A percentile compares a stretch with the other conserved stretches of the same genome.
Evolutionary conservation across 768 basidiomycete species (phyloP).

Genomic region (Podaxis sp.): DNA sequence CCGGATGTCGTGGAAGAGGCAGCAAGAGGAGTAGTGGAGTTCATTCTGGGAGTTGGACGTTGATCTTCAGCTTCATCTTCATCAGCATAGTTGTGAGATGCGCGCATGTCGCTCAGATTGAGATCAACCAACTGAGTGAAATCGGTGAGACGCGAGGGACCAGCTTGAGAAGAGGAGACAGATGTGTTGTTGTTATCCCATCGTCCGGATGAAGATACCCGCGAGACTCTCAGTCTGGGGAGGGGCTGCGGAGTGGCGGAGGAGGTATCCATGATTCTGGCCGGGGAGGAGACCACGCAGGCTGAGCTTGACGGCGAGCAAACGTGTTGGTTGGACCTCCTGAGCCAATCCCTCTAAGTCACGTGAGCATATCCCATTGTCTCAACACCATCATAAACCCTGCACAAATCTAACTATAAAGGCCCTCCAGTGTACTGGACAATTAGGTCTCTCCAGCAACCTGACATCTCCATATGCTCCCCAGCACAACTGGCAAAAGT

Average conservation of each 20-base stretch:
- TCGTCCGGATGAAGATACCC: slow-evolving; percentile 18
- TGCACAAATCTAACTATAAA: slow-evolving; percentile 10
- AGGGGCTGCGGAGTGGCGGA: slow-evolving; percentile 32
- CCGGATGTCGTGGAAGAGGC: slow-evolving; percentile 36
- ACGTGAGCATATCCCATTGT: neutral
- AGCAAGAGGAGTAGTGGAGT: slow-evolving; percentile 10
- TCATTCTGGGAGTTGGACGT: slow-evolving; percentile 22
- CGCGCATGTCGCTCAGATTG: slow-evolving; percentile 21
- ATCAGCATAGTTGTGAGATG: slow-evolving; percentile 18
- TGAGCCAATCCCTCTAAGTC: neutral
- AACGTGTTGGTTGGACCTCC: neutral
- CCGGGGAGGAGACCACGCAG: neutral
- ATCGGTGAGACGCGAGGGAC: slow-evolving; percentile 33
- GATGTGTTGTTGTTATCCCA: slow-evolving; percentile 21
- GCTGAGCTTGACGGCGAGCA: slow-evolving; percentile 1
- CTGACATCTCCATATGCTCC: slow-evolving; percentile 68
- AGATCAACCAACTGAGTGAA: slow-evolving; percentile 25
- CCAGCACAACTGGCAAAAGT: slow-evolving; percentile 61
- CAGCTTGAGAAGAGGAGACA: slow-evolving; percentile 25
- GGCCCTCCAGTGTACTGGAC: slow-evolving; percentile 33
- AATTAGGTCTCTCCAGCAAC: slow-evolving; percentile 58
- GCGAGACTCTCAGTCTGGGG: slow-evolving; percentile 17
- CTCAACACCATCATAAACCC: neutral
- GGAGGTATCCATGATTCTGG: slow-evolving; percentile 23
- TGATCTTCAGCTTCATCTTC: slow-evolving; percentile 25